Base-by-base conservation (phyloP, 2,329 filamentous ascomycete species). In the Monosporascus cannonballus region DNA sequence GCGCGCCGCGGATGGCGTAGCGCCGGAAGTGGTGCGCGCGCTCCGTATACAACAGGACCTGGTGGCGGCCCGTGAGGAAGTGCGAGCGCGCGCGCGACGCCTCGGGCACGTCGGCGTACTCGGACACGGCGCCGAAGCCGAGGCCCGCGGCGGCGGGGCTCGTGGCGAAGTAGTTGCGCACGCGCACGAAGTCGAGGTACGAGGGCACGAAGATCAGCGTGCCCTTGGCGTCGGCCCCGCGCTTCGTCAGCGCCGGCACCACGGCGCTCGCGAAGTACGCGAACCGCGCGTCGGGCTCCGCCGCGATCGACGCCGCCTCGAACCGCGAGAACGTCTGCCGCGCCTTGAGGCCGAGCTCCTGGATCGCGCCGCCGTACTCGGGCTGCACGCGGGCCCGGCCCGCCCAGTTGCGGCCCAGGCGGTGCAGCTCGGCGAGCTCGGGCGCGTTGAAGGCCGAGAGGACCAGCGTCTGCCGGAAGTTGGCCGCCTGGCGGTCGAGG, bases 11-110 rank as follows among this genome's bases (percentile, higher is more conserved):
- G 51, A 99, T 78, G 59, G 83, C 81, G 66, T 94, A 91, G n/a
- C 94, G 81, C 48, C 90, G 84, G 77, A 97, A 97, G 71, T 99
- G 94, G 71, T 99, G 94, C n/a, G 92, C 89, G 54, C 94, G 85
- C 69, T 96, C 93, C 2, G 92, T 95, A 72, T 97, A 99, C 17
- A 99, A 76, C 39, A 99, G 72, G 18, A 97, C 80, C 20, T 84
- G 84, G 67, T 96, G 89, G 17, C 91, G 80, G 5, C 92, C 94
- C 39, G 77, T 87, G 58, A 90, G 74, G 71, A 99, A 97, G 67
- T 96, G 89, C 14, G 89, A 92, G 24, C 93, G 80, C 8, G 93
- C 90, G 39, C 93, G 84, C 42, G 90, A 86, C 30, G 91, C 86
- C 58, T 96, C 90, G 7, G 85, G 80, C 7, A 86, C 76, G 46